Evolutionary conservation across 2,329 filamentous ascomycete genomes (phyloP), one percentile per base, ranked within the genome.

Genomic region (Macrophomina pseudophaseolina): DNA sequence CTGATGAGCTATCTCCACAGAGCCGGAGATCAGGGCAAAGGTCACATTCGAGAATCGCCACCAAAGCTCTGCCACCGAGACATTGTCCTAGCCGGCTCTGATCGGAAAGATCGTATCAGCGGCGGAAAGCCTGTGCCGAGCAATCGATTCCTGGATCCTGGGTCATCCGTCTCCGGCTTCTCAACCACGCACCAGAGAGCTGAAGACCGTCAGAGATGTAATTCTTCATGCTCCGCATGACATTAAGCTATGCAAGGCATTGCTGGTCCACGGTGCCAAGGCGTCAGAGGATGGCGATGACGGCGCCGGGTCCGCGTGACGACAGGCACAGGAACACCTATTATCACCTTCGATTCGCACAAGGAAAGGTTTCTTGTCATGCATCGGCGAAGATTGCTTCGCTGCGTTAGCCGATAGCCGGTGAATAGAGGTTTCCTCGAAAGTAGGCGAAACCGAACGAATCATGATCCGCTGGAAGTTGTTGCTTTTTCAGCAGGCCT

Each of bases 1-100:
- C 48, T 51, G 42, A 23, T 23, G 23, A 60, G 28, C 40, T 48
- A 8, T 60, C 56, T 60, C 56, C 23, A 60, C 30, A 35, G 28
- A 46, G 32, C 16, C 42, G 40, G 42, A 60, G n/a, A 60, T 28
- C 40, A 35, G 35, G 49, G n/a, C 49, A 7, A 30, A 35, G 23
- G 40, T 44, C 28, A 44, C 54, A 46, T 16, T 59, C 28, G 28
- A 30, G 35, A 23, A 23, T 3, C 23, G 23, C 23, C 23, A 23
- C 23, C 23, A 23, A 23, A 38, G 35, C 14, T 23, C 56, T 48
- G 18, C 35, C 42, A 48, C 40, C 56, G 40, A 48, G 40, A 9
- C 33, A n/a, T 23, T 11, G n/a, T 38, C 33, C n/a, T 30, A 23
- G 23, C 23, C 23, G 23, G 2, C 23, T 23, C 23, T 23, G 23